Evolutionary conservation across 2,329 filamentous ascomycete genomes (phyloP).

Genomic region (Aspergillus pseudoviridinutans): DNA sequence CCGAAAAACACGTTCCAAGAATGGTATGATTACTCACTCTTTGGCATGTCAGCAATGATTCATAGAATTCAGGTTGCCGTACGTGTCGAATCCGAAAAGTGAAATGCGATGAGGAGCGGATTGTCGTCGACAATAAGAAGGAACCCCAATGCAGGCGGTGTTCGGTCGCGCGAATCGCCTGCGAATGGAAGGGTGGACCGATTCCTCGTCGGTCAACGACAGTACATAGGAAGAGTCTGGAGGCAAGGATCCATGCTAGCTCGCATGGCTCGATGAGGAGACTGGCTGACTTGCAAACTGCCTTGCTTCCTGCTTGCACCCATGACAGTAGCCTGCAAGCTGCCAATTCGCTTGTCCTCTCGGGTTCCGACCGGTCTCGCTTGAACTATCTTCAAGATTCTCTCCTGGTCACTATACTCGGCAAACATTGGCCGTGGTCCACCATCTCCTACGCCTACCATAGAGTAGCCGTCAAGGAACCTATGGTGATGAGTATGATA

Average conservation of each 20-base stretch:
- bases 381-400: conserved; percentile 21
- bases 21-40: conserved; percentile 18
- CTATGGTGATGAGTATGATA: conserved; percentile 29
- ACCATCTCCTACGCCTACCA: conserved; percentile 24
- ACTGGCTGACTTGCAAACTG: background rate
- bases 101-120: conserved; percentile 29
- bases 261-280: background rate
- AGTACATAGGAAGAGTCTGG: conserved; percentile 3
- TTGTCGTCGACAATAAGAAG: conserved; percentile 9
- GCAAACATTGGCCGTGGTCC: conserved; percentile 28
- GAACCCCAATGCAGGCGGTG: conserved; percentile 25
- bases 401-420: conserved; percentile 22
- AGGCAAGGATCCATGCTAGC: background rate
- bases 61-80: conserved; percentile 18
- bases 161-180: conserved; percentile 17
- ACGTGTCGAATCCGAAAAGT: conserved; percentile 29
- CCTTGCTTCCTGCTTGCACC: conserved; percentile 9
- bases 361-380: conserved; percentile 21
- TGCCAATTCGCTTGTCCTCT: conserved; percentile 20
- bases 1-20: conserved; percentile 22
- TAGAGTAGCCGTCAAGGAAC: conserved; percentile 21
- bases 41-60: background rate
- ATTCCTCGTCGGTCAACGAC: conserved; percentile 14
- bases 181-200: conserved; percentile 24
- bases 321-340: conserved; percentile 13